A percentile compares a stretch with the other conserved stretches of the same genome.
Evolutionary conservation across 305 asterid genomes (phyloP).

Genomic region (Solanum hybrid): DNA sequence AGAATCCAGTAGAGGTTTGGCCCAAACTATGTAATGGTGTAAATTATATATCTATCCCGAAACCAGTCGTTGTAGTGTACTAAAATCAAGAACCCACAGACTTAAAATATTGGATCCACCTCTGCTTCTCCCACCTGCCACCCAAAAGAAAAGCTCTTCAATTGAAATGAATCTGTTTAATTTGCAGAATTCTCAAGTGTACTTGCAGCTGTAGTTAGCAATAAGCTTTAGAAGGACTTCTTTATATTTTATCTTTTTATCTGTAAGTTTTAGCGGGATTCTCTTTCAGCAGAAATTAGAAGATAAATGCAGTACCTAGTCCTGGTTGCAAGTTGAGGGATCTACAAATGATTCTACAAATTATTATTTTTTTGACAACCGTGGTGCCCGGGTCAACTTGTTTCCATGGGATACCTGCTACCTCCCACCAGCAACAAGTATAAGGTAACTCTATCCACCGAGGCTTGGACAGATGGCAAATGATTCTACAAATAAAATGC

Average conservation of each 20-base stretch:
- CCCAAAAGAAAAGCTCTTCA: neutral
- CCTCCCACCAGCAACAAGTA: too few relatives aligned
- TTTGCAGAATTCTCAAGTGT: neutral
- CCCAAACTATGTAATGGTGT: neutral
- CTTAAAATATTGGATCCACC: neutral
- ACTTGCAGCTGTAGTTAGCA: neutral
- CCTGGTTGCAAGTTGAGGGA: too few relatives aligned
- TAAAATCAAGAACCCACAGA: neutral
- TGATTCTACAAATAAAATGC: neutral
- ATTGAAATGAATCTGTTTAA: neutral
- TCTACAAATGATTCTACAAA: too few relatives aligned
- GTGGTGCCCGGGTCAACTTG: too few relatives aligned
- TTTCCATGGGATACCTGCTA: too few relatives aligned
- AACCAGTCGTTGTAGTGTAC: neutral
- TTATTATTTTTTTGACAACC: too few relatives aligned
- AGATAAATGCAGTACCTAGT: too few relatives aligned
- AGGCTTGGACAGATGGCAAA: neutral
- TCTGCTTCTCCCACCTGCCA: neutral
- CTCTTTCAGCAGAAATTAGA: too few relatives aligned
- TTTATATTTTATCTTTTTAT: neutral
- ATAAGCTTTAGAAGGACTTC: neutral
- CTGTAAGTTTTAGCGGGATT: too few relatives aligned
- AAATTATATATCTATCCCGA: too few relatives aligned
- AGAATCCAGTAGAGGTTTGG: neutral
- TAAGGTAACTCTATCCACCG: too few relatives aligned